A percentile compares a stretch with the other conserved stretches of the same genome.
These are phyloP conservation scores for Aquilaria agallochum DNA, from an alignment of 441 rosid species.

Conservation along the genomic window DNA sequence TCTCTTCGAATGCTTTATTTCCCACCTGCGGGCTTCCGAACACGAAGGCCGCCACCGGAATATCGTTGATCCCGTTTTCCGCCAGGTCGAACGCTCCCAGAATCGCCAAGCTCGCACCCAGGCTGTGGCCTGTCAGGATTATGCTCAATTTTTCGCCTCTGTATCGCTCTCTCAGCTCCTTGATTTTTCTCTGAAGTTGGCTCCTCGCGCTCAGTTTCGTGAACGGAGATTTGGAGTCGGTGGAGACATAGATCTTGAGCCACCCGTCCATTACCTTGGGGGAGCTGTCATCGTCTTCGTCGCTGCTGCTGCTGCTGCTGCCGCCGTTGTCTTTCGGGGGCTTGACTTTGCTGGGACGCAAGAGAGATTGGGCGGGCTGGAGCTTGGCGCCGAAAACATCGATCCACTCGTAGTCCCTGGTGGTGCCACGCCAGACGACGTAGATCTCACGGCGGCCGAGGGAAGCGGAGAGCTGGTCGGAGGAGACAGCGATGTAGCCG, in stretches of 20 bases:
- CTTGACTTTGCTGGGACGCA: slow-evolving; percentile 11
- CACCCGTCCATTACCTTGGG: slow-evolving; percentile 80
- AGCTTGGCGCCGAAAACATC: slow-evolving; percentile 50
- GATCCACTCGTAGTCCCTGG: slow-evolving; percentile 79
- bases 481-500: slow-evolving; percentile 73
- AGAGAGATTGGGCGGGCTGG: slow-evolving; percentile 42
- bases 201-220: slow-evolving; percentile 49
- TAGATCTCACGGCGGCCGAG: slow-evolving; percentile 76
- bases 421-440: slow-evolving; percentile 68
- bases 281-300: slow-evolving; percentile 30
- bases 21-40: slow-evolving; percentile 82
- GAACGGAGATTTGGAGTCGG: slow-evolving; percentile 50
- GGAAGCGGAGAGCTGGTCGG: slow-evolving; percentile 37
- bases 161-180: slow-evolving; percentile 41
- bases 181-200: slow-evolving; percentile 48
- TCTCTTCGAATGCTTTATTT: slow-evolving; percentile 56
- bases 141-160: slow-evolving; percentile 50
- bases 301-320: slow-evolving; percentile 27
- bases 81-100: slow-evolving; percentile 61
- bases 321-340: background rate
- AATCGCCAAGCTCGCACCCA: slow-evolving; percentile 72
- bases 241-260: slow-evolving; percentile 64
- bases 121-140: slow-evolving; percentile 71
- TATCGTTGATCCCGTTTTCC: slow-evolving; percentile 51
- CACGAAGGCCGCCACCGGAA: slow-evolving; percentile 63